Percentiles rank a stretch among this genome's conserved stretches.
phyloP scores from a whole-genome alignment of 495 filamentous ascomycete species.

The Aspergillus ostianus region DNA sequence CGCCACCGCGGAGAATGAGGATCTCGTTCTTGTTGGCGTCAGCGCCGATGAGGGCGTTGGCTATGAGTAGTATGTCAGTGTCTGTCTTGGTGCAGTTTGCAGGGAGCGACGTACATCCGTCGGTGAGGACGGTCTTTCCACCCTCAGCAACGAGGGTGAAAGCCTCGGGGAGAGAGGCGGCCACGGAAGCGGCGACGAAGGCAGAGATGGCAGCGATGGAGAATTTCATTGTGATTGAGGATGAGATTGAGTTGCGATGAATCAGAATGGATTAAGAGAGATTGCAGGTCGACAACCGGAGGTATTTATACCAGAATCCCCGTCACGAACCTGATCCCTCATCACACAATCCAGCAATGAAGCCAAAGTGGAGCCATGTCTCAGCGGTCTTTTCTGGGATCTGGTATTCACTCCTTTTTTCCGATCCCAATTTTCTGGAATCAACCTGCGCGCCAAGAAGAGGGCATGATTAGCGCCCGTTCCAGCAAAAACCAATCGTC shows the following conservation, averaged over 20 bases:
- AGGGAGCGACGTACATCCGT: slow-evolving; percentile 25
- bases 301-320: neutral
- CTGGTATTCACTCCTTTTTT: neutral
- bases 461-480: neutral
- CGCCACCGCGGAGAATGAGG: slow-evolving; percentile 28
- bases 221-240: slow-evolving; percentile 31
- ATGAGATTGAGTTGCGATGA: neutral
- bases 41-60: slow-evolving; percentile 25
- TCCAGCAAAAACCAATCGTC: neutral
- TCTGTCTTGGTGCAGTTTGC: neutral
- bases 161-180: slow-evolving; percentile 29
- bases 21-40: slow-evolving; percentile 16
- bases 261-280: neutral
- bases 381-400: neutral
- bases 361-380: neutral
- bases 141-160: slow-evolving; percentile 36
- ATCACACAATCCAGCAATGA: neutral
- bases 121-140: slow-evolving; percentile 31
- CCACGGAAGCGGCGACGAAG: slow-evolving; percentile 26
- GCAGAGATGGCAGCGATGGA: slow-evolving; percentile 26
- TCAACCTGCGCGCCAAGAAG: neutral
- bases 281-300: neutral
- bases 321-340: neutral
- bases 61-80: slow-evolving; percentile 2
- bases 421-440: neutral